Percentiles rank a stretch among this genome's conserved stretches.
phyloP scores from a whole-genome alignment of 169 alveolate genomes.

The Plasmodium fragile region DNA sequence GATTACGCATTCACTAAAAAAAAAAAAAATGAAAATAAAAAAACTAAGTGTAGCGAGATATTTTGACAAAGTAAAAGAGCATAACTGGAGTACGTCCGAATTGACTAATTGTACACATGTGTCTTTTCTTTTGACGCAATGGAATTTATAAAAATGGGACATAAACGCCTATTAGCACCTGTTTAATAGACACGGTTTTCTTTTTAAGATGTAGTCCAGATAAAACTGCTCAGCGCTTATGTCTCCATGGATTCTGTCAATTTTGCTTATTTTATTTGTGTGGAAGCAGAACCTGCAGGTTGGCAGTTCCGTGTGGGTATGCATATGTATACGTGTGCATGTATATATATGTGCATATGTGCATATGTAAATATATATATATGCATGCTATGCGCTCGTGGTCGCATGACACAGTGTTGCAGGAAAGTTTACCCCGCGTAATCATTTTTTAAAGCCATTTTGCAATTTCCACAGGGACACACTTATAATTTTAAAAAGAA shows the following conservation, averaged over 20 bases:
- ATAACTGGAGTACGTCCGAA: background rate
- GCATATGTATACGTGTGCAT: background rate
- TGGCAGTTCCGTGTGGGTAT: background rate
- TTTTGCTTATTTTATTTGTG: conserved; percentile 24
- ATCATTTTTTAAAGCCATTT: conserved; percentile 51
- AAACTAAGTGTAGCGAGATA: background rate
- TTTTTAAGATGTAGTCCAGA: conserved; percentile 47
- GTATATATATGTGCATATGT: background rate
- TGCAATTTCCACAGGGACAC: background rate
- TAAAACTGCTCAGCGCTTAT: conserved; percentile 70
- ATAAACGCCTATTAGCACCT: conserved; percentile 16
- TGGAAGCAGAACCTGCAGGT: conserved; percentile 72
- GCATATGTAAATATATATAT: background rate
- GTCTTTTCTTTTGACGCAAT: background rate
- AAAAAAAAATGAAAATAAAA: conserved; percentile 9
- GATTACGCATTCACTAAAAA: conserved; percentile 62
- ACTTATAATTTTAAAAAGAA: background rate
- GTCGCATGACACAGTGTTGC: background rate
- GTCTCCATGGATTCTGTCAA: conserved; percentile 54
- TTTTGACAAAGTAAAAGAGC: background rate
- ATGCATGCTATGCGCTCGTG: background rate
- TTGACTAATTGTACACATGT: background rate
- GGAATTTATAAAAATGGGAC: background rate
- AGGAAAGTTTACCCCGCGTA: conserved; percentile 33
- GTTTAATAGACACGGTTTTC: conserved; percentile 68